Evolutionary conservation across 495 filamentous ascomycete genomes (phyloP), one percentile per base, ranked within the genome.

Genomic region (Penicillium tannophilum): DNA sequence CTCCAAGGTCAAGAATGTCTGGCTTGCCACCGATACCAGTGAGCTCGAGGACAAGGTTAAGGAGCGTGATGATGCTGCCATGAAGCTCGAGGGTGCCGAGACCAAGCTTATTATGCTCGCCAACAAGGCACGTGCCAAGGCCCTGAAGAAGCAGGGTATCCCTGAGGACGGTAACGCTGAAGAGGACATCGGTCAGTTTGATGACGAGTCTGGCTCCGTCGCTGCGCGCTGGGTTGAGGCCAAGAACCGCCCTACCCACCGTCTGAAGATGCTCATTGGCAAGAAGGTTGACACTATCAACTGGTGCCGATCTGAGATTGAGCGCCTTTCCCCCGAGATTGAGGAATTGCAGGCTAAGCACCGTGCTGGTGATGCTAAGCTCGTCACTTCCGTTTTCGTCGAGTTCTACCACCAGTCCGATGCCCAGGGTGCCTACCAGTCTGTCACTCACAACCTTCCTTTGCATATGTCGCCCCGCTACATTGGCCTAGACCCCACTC

Each of bases 401-500:
- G 93, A 98, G 70, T 98, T 96, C 72, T 80, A 81, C 53, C 79
- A 79, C 24, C 90, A 96, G 66, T 78, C 84, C 50, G 89, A 93
- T 59, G 94, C 94, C 20, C 94, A 98, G 70, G 77, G 84, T 44
- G 93, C 94, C 30, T 90, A 81, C 73, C 92, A 97, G 70, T 76
- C 76, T 17, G 82, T 98, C 30, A 86, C 91, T 14, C 92, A 97
- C 72, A 91, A 97, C 72, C 86, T 91, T 64, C 89, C 90, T 46
- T 79, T 97, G 52, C 93, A 94, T 70, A 97, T 97, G 92, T 78
- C 90, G n/a, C 92, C 92, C 46, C 87, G 90, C 41, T 92, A 88
- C 67, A 92, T 95, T 58, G 94, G 94, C 42, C 72, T 98, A 49
- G 87, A 86, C 30, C 94, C 94, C 1, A 80, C 75, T 49, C 94